phyloP scores from a whole-genome alignment of 164 flowering plant species.

The Vitis rupestris region DNA sequence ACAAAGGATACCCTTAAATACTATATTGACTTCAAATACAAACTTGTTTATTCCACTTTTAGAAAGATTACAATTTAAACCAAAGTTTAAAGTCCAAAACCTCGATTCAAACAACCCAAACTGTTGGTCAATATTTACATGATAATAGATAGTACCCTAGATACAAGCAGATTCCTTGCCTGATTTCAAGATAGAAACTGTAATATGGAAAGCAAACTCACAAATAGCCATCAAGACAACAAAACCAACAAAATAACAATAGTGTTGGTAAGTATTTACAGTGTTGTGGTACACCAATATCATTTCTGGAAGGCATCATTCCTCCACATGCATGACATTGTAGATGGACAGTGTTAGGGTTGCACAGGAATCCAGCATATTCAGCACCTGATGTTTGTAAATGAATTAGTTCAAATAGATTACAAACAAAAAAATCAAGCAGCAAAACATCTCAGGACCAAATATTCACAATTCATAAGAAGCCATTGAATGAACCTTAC shows the following conservation, averaged over 20 bases:
- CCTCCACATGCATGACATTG: constrained; percentile 87
- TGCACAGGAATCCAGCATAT: constrained; percentile 67
- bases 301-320: constrained; percentile 84
- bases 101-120: no score
- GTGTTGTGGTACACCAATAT: constrained; percentile 64
- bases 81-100: no score
- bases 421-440: background rate
- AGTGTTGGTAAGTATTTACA: constrained; percentile 40
- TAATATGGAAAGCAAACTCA: background rate
- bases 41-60: no score
- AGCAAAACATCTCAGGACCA: background rate
- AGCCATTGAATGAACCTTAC: background rate
- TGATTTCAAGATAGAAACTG: no score
- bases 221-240: background rate
- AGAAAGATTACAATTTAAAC: no score
- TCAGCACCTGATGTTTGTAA: constrained; percentile 37
- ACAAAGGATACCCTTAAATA: no score
- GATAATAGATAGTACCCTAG: background rate
- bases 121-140: no score
- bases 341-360: constrained; percentile 59
- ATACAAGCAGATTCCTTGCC: background rate
- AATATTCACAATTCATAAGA: background rate
- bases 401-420: constrained; percentile 8
- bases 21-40: no score
- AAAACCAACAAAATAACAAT: background rate